phyloP scores from a whole-genome alignment of 2,329 filamentous ascomycete species.

The Botrytis byssoidea region DNA sequence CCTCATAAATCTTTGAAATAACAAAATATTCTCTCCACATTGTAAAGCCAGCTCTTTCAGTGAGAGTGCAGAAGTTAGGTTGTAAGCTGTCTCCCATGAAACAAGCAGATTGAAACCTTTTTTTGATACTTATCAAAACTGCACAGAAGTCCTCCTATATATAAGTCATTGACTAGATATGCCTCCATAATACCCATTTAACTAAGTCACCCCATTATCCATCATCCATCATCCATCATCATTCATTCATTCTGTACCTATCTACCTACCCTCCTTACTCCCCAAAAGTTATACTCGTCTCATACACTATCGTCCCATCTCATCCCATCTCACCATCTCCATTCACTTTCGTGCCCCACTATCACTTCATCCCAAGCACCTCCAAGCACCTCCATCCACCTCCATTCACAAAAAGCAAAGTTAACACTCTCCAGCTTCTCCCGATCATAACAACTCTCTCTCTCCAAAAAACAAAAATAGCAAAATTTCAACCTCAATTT shows the following conservation, averaged over 20 bases:
- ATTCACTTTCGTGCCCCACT: not conserved
- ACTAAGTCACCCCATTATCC: no score
- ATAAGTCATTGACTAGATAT: not conserved
- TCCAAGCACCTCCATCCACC: not conserved
- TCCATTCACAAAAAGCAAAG: not conserved
- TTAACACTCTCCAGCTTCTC: no score
- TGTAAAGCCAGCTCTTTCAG: not conserved
- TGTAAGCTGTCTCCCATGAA: not conserved
- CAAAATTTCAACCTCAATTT: not conserved
- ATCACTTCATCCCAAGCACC: not conserved
- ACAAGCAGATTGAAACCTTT: no score
- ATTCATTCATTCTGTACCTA: not conserved
- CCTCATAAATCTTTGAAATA: not conserved
- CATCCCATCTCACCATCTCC: not conserved
- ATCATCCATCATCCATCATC: not conserved
- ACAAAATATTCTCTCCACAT: not conserved
- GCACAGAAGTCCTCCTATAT: not conserved
- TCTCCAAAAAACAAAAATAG: not conserved
- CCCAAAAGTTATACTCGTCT: not conserved
- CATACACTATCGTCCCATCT: not conserved
- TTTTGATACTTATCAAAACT: no score
- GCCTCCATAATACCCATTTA: not conserved
- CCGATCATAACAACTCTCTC: not conserved
- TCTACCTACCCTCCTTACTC: not conserved
- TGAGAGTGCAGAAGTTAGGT: fast-evolving